Evolutionary conservation across 2,329 filamentous ascomycete genomes (phyloP).

Genomic region (Microcyclospora pomicola): DNA sequence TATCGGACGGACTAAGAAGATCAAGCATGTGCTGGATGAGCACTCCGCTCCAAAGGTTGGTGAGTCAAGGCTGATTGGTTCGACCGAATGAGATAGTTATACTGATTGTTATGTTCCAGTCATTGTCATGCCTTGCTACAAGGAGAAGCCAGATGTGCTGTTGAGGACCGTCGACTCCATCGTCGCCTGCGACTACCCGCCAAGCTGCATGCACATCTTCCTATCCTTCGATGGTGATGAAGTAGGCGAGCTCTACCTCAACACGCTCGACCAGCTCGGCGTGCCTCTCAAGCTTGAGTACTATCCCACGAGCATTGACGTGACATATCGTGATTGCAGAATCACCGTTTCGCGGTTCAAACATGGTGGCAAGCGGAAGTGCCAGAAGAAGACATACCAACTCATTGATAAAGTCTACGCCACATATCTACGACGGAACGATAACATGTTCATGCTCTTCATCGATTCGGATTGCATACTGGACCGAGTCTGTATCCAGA

Average conservation of each 20-base stretch:
- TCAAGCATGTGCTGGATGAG: conserved; percentile 75
- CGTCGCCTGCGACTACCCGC: conserved; percentile 84
- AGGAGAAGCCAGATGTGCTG: conserved; percentile 73
- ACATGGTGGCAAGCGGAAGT: conserved; percentile 86
- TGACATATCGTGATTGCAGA: conserved; percentile 66
- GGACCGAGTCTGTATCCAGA: conserved; percentile 81
- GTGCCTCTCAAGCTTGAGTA: conserved; percentile 61
- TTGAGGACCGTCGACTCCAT: conserved; percentile 81
- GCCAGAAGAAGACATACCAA: conserved; percentile 84
- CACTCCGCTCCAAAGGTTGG: conserved; percentile 70
- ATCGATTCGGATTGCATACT: conserved; percentile 96
- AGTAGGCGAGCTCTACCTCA: conserved; percentile 78
- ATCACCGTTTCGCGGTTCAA: conserved; percentile 86
- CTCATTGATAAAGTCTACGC: conserved; percentile 88
- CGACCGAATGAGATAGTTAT: background rate
- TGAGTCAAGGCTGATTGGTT: background rate
- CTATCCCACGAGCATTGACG: conserved; percentile 83
- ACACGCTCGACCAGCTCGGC: conserved; percentile 71
- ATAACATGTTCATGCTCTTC: conserved; percentile 89
- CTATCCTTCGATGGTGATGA: conserved; percentile 86
- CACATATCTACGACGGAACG: conserved; percentile 71
- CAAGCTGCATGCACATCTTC: conserved; percentile 86
- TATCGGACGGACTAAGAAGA: conserved; percentile 64
- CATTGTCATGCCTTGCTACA: conserved; percentile 93
- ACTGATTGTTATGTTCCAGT: conserved; percentile 32